phyloP scores from a whole-genome alignment of 108 stramenopile species.

The Cyclotella kingstonii region DNA sequence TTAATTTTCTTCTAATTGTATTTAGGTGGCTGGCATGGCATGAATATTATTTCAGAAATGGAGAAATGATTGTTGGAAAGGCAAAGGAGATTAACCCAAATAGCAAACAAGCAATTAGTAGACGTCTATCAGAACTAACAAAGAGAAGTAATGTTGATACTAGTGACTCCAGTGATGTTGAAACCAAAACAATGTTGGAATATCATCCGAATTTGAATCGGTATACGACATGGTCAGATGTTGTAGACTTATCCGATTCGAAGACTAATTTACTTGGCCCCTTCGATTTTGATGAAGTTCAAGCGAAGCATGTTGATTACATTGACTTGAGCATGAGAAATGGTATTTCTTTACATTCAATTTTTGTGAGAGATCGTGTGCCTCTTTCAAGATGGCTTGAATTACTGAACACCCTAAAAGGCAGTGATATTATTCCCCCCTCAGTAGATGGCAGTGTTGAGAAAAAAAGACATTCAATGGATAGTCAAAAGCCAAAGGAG shows the following conservation, averaged over 20 bases:
- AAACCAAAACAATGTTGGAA: constrained; percentile 1
- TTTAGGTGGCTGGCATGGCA: constrained; percentile 44
- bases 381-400: constrained; percentile 22
- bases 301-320: background rate
- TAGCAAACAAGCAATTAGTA: constrained; percentile 2
- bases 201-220: constrained; percentile 20
- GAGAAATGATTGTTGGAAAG: constrained; percentile 24
- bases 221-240: constrained; percentile 15
- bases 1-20: too few species aligned
- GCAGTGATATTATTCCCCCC: constrained; percentile 11
- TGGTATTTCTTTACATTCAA: background rate
- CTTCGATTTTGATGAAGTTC: constrained; percentile 25
- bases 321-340: background rate
- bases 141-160: background rate
- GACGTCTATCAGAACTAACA: constrained; percentile 11
- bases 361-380: constrained; percentile 35
- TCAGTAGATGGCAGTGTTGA: background rate
- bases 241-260: constrained; percentile 19
- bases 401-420: constrained; percentile 9
- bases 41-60: constrained; percentile 13
- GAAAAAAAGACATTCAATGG: constrained; percentile 2
- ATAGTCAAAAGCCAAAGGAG: background rate
- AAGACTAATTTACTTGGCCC: constrained; percentile 25
- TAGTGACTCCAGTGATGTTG: background rate
- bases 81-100: constrained; percentile 32